Evolutionary conservation across 805 yeast genomes (phyloP), one percentile per base, ranked within the genome.

Genomic region (Saturnispora sekii): DNA sequence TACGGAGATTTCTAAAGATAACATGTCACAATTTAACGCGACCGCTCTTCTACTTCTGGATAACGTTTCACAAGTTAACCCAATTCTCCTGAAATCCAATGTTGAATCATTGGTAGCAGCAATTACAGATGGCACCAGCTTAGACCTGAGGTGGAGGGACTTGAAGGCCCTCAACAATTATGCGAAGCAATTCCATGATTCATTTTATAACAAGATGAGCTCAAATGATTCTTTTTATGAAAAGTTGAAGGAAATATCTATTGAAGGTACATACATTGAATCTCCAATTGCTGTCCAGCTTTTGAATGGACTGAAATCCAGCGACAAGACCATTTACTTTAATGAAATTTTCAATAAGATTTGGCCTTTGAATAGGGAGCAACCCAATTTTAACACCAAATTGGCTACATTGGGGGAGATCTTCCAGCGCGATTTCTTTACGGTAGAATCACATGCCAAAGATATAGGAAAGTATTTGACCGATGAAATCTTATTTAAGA

Each of bases 241-340:
- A 8, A 61, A 65, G 11, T 58, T 86, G 40, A 63, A 67, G 37
- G 57, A 62, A 2, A 61, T 80, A 26, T 74, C 82, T 0, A 50
- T 65, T 0, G 52, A 55, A 1, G 90, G 90, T 0, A 61, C 73
- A 2, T 76, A 84, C 1, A 35, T 54, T 9, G 86, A 81, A 53
- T 81, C 90, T 0, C 77, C 70, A 53, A 84, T 79, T 56, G 72
- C 89, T 0, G 64, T 77, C 8, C 79, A 76, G 55, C 62, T 84
- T 6, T 49, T 84, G 7, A 70, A 77, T 2, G 64, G 76, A n/a
- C 61, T 71, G 3, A 59, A 67, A 3, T 63, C 63, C 41, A 40
- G 48, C 10, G 36, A 44, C 9, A 69, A 69, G 21, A 75, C 72
- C 15, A 56, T 62, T 2, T 60, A 66, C 10, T 57, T 70, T 4